phyloP scores from a whole-genome alignment of 768 basidiomycete species.

The Leccinum fibrillosum region DNA sequence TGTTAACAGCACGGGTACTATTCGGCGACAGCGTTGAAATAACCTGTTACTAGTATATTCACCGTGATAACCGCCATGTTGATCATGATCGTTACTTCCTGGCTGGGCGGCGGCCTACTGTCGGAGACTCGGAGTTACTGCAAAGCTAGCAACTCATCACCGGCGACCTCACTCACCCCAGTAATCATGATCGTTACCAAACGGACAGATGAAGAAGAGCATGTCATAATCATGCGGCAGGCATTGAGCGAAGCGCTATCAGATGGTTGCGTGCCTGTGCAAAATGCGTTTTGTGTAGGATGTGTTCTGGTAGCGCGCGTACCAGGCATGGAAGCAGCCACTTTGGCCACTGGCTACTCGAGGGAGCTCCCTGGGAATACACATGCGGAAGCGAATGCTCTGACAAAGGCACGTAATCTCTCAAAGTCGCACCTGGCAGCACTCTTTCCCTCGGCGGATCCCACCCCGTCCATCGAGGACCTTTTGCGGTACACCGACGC shows the following conservation, averaged over 20 bases:
- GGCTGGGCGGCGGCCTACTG: too few relatives aligned
- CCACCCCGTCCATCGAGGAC: slow-evolving; percentile 36
- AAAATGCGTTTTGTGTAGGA: slow-evolving; percentile 90
- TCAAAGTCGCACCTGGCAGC: slow-evolving; percentile 41
- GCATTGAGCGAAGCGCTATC: slow-evolving; percentile 65
- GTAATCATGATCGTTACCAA: slow-evolving; percentile 1
- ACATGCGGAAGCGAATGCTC: slow-evolving; percentile 94
- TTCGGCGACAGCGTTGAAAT: not conserved
- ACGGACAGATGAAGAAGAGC: slow-evolving; percentile 19
- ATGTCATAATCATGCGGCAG: slow-evolving; percentile 48
- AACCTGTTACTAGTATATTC: not conserved
- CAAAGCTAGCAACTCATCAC: not conserved
- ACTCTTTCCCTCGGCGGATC: slow-evolving; percentile 37
- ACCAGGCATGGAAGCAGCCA: slow-evolving; percentile 41
- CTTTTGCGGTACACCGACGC: slow-evolving; percentile 63
- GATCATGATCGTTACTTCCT: not conserved
- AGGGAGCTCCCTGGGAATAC: slow-evolving; percentile 92
- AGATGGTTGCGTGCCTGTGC: slow-evolving; percentile 59
- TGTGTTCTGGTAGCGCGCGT: slow-evolving; percentile 62
- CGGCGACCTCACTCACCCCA: not conserved
- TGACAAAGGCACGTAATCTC: slow-evolving; percentile 62
- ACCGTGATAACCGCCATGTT: not conserved
- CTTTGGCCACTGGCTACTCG: slow-evolving; percentile 82
- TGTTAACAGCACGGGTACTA: not conserved
- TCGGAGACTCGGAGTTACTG: too few relatives aligned